Evolutionary conservation across 2,329 filamentous ascomycete species (phyloP).

Genomic region (Aureobasidium sp.): DNA sequence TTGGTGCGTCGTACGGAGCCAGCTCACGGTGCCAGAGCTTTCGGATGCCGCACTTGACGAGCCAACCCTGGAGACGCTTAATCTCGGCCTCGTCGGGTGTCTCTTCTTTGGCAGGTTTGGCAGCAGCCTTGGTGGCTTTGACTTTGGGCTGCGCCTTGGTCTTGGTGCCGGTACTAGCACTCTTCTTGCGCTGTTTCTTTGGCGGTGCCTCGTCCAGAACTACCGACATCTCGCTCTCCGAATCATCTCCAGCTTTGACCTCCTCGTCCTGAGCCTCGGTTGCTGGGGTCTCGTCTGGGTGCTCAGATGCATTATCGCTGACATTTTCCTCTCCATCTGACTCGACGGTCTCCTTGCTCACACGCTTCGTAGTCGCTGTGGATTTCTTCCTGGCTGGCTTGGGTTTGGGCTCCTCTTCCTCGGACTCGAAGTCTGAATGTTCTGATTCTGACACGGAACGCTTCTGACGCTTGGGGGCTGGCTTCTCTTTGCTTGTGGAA

Average conservation of each 20-base stretch:
- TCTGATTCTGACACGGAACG: conserved; percentile 13
- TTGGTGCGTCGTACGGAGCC: conserved; percentile 63
- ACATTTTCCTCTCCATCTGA: neutral
- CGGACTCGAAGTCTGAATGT: conserved; percentile 12
- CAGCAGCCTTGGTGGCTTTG: conserved; percentile 29
- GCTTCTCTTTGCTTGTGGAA: neutral
- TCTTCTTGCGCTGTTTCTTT: conserved; percentile 44
- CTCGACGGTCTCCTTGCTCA: neutral
- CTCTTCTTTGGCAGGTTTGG: conserved; percentile 25
- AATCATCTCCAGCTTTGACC: conserved; percentile 18
- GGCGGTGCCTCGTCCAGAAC: conserved; percentile 70
- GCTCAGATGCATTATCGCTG: conserved; percentile 5
- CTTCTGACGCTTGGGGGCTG: conserved; percentile 11
- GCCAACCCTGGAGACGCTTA: conserved; percentile 78
- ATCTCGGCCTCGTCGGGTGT: conserved; percentile 69
- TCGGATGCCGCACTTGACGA: conserved; percentile 83
- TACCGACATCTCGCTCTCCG: conserved; percentile 60
- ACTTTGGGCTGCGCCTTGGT: conserved; percentile 36
- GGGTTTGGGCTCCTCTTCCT: conserved; percentile 6
- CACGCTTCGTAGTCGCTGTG: neutral
- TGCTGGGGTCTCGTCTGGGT: conserved; percentile 11
- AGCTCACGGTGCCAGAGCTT: conserved; percentile 89
- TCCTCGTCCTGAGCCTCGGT: conserved; percentile 17
- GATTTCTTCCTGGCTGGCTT: neutral
- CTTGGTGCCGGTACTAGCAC: conserved; percentile 28